Evolutionary conservation across 2,329 filamentous ascomycete genomes (phyloP).

Genomic region (Incumbomyces lentus): DNA sequence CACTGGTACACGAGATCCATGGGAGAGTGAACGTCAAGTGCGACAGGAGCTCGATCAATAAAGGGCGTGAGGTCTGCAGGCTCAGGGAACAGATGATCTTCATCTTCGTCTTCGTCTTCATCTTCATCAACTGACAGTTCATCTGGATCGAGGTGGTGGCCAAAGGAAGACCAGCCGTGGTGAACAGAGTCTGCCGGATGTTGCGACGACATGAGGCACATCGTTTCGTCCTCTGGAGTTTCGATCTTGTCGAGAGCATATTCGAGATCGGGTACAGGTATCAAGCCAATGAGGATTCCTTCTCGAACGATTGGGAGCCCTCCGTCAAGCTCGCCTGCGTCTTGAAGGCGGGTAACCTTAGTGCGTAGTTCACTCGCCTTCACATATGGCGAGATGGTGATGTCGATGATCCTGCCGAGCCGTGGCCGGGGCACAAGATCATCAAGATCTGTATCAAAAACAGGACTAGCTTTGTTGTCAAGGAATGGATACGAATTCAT

Average conservation of each 20-base stretch:
- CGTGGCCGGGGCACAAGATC: constrained; percentile 74
- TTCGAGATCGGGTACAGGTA: constrained; percentile 87
- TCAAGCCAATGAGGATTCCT: constrained; percentile 73
- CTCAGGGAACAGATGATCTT: constrained; percentile 32
- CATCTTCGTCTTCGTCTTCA: constrained; percentile 45
- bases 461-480: constrained; percentile 88
- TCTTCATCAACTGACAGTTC: constrained; percentile 51
- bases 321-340: constrained; percentile 80
- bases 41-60: constrained; percentile 83
- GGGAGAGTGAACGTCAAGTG: constrained; percentile 76
- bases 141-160: constrained; percentile 35
- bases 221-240: constrained; percentile 55
- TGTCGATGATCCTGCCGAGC: constrained; percentile 73
- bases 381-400: constrained; percentile 70
- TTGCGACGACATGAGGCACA: constrained; percentile 69
- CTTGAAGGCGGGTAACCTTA: constrained; percentile 73
- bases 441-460: constrained; percentile 78
- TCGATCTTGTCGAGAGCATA: constrained; percentile 78
- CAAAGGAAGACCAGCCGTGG: constrained; percentile 13
- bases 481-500: constrained; percentile 97
- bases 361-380: constrained; percentile 63
- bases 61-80: constrained; percentile 81
- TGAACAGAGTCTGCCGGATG: constrained; percentile 34
- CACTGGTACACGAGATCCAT: constrained; percentile 96
- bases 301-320: constrained; percentile 78